Evolutionary conservation across 768 basidiomycete species (phyloP), one percentile per base, ranked within the genome.

Genomic region (Rhodotorula graminis): DNA sequence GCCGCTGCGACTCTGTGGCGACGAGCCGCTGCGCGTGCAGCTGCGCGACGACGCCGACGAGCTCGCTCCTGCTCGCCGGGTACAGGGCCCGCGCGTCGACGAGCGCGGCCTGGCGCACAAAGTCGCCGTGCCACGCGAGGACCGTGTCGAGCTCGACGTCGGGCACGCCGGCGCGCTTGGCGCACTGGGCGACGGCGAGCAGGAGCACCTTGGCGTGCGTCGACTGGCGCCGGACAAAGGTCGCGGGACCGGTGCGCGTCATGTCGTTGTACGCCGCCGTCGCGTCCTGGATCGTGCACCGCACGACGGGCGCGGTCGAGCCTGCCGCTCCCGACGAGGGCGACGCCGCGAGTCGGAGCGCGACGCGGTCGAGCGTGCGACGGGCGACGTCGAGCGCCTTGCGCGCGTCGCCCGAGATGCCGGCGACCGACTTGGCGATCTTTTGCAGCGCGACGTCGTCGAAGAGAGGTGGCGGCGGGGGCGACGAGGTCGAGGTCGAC

Each of bases 371-470:
- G 31, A 70, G 55, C 19, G 67, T 66, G 25, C 70, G 47, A 0
- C 94, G 85, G 82, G 93, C 96, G 59, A 95, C 90, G 79, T 99
- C 96, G 69, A 99, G 84, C 11, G 94, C 90, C 44, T 94, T 85
- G 64, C 96, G 84, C 1, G 96, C 96, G 80, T 99, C 96, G 40
- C 96, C 96, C 68, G 92, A 94, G 69, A 96, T 91, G 21, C 86
- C 84, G 4, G 88, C 86, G 69, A 89, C 88, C 77, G 86, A 87
- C 81, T 87, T 92, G 2, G 94, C 89, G 8, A 92, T 92, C 71
- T 93, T 87, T 78, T 87, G 89, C 74, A 97, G 85, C 2, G 90
- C 94, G 77, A 93, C 92, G 82, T 84, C 80, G 52, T 84, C 83
- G 0, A 85, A 83, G 21, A 84, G 82, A 67, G 50, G 44, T 3